A percentile compares a stretch with the other conserved stretches of the same genome.
These are phyloP conservation scores for Gossypium schwendimanii DNA, from an alignment of 441 rosid species.

Conservation along the genomic window DNA sequence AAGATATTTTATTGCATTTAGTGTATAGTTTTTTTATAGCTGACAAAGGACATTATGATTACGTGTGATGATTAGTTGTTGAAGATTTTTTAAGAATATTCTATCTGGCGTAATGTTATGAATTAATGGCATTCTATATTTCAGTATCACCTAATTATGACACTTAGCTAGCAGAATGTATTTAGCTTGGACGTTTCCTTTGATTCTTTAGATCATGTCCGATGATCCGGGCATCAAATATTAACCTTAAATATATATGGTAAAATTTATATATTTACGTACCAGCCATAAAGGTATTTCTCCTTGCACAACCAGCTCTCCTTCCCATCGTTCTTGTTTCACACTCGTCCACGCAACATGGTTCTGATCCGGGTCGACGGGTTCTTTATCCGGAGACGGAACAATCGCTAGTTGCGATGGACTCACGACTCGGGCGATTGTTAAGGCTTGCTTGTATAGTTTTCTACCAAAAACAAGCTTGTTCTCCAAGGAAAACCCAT, in stretches of 20 bases:
- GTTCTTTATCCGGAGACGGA: conserved; percentile 31
- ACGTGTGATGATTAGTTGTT: not conserved
- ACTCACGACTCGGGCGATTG: conserved; percentile 29
- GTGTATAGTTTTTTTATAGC: not conserved
- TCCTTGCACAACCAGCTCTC: conserved; percentile 72
- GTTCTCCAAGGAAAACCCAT: conserved; percentile 5
- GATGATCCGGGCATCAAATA: too few species aligned
- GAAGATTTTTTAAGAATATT: not conserved
- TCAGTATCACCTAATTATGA: too few species aligned
- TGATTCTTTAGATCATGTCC: too few species aligned
- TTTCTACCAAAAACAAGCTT: conserved; percentile 16
- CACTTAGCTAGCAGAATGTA: too few species aligned
- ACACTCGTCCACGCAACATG: conserved; percentile 93
- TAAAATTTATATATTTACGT: conserved; percentile 15
- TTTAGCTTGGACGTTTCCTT: too few species aligned
- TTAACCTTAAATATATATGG: not conserved
- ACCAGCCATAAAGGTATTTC: conserved; percentile 91
- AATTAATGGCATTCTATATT: not conserved
- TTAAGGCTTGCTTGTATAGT: conserved; percentile 10
- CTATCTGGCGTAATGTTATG: not conserved
- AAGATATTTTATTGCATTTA: not conserved
- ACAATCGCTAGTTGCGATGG: conserved; percentile 1
- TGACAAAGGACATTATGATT: not conserved
- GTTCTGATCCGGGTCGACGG: conserved; percentile 6
- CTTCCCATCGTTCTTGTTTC: conserved; percentile 79